Evolutionary conservation across 2,329 filamentous ascomycete species (phyloP).

Genomic region (Tolypocladium ophioglossoides): DNA sequence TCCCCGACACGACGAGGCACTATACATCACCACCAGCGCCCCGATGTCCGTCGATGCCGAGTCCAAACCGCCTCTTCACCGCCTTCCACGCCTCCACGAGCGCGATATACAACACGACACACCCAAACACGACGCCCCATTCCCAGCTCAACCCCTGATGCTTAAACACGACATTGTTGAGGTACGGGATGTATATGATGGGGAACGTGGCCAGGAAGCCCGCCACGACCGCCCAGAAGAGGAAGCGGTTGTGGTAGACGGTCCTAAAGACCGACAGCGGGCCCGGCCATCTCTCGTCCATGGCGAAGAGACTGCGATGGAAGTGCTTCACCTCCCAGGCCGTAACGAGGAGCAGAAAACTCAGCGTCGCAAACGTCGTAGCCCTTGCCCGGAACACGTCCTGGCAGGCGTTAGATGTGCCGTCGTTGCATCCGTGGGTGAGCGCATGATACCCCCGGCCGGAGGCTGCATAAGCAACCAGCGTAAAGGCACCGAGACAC

Average conservation of each 20-base stretch:
- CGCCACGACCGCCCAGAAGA: conserved; percentile 52
- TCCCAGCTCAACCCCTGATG: conserved; percentile 60
- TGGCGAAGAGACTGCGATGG: conserved; percentile 57
- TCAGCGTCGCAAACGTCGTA: conserved; percentile 58
- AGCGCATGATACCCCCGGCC: conserved; percentile 37
- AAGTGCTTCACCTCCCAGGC: conserved; percentile 69
- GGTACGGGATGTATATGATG: conserved; percentile 55
- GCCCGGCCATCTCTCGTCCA: conserved; percentile 43
- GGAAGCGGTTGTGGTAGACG: conserved; percentile 58
- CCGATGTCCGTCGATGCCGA: conserved; percentile 16
- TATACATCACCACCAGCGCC: not conserved
- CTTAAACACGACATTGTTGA: conserved; percentile 59
- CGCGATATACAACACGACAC: conserved; percentile 47
- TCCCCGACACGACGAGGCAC: not conserved
- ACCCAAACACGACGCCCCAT: conserved; percentile 57
- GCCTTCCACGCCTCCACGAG: conserved; percentile 63
- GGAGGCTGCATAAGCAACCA: conserved; percentile 41
- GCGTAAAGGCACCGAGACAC: conserved; percentile 49
- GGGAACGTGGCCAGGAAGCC: conserved; percentile 52
- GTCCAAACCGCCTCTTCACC: conserved; percentile 40
- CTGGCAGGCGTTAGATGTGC: conserved; percentile 37
- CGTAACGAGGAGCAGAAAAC: conserved; percentile 56
- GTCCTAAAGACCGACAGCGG: conserved; percentile 43
- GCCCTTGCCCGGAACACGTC: conserved; percentile 54
- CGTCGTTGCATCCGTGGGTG: conserved; percentile 48